Conservation (phyloP, 106 monocot genomes). For the Allium cepa region DNA sequence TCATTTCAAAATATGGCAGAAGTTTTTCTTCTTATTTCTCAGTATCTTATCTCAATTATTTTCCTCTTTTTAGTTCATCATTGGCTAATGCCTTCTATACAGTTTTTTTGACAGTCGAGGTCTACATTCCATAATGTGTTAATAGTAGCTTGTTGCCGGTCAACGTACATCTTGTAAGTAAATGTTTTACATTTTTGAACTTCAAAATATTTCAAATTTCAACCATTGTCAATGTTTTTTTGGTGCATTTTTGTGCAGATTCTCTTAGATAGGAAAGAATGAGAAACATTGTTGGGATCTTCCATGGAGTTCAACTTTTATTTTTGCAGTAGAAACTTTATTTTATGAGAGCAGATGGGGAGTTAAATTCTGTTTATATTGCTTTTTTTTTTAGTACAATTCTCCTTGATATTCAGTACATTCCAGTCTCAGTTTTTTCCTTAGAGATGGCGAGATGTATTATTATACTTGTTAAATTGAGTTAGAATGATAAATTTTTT, state of each 20-base stretch:
- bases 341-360: constrained; percentile 5
- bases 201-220: too few relatives aligned
- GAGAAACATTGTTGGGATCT: constrained; percentile 10
- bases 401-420: constrained; percentile 12
- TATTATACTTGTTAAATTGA: neutral
- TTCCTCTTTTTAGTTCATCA: constrained; percentile 1
- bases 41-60: too few relatives aligned
- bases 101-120: too few relatives aligned
- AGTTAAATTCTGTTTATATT: constrained; percentile 38
- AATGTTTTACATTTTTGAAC: too few relatives aligned
- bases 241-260: neutral
- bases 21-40: too few relatives aligned
- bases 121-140: too few relatives aligned
- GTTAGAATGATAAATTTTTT: too few relatives aligned
- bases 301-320: constrained; percentile 13
- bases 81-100: neutral
- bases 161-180: neutral
- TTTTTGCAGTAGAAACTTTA: constrained; percentile 18
- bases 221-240: too few relatives aligned
- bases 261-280: constrained; percentile 4
- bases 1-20: too few relatives aligned
- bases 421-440: constrained; percentile 13
- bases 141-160: too few relatives aligned
- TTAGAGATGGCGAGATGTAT: constrained; percentile 5
- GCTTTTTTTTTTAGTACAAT: constrained; percentile 18